Percentiles rank a stretch among this genome's conserved stretches.
Conservation (phyloP, 2,329 filamentous ascomycete species). For the Trichoderma sp. region DNA sequence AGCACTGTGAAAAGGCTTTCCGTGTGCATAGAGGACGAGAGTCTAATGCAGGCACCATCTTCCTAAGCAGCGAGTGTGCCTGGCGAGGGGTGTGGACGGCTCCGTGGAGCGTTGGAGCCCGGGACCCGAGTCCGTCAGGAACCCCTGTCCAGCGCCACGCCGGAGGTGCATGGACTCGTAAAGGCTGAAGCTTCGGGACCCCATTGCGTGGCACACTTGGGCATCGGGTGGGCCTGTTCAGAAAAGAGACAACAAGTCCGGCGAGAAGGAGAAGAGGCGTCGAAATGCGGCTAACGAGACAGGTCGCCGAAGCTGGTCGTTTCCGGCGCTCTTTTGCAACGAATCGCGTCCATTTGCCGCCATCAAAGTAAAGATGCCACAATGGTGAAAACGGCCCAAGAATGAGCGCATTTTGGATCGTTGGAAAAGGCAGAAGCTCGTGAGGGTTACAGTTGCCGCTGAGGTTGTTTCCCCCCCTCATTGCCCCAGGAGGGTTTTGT, state of each 20-base stretch:
- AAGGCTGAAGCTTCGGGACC: conserved; percentile 1
- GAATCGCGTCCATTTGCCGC: conserved; percentile 12
- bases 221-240: conserved; percentile 3
- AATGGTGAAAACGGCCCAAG: background rate
- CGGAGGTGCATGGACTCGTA: conserved; percentile 25
- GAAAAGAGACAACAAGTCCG: background rate
- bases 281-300: background rate
- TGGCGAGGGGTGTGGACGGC: conserved; percentile 20
- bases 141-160: conserved; percentile 24
- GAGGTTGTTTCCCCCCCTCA: conserved; percentile 17
- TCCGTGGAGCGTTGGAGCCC: background rate
- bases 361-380: background rate
- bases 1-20: background rate
- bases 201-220: conserved; percentile 23
- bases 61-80: conserved; percentile 1
- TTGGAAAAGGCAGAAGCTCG: conserved; percentile 2
- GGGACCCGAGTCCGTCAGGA: conserved; percentile 13
- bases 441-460: conserved; percentile 19
- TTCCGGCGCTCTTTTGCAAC: conserved; percentile 10
- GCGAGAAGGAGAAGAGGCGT: background rate
- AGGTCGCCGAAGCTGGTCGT: conserved; percentile 5
- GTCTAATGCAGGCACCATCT: conserved; percentile 25
- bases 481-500: too few species aligned
- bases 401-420: background rate
- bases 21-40: background rate